A percentile compares a stretch with the other conserved stretches of the same genome.
Conservation (phyloP, 768 basidiomycete genomes). For the Tricholoma terreum region DNA sequence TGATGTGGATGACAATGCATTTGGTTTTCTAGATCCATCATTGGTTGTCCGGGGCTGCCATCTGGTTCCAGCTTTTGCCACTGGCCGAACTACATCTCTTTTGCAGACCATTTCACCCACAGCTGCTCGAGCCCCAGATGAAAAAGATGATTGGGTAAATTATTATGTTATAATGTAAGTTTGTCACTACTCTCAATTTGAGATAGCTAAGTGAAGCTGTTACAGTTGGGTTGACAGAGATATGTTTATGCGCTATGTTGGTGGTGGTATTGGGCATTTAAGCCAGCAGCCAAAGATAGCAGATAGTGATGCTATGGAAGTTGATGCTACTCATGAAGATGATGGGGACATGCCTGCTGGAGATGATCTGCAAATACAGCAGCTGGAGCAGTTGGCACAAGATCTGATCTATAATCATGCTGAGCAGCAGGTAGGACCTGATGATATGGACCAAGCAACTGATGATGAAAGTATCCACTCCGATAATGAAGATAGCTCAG, state of each 20-base stretch:
- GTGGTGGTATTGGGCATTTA: too few species aligned
- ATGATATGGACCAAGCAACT: neutral
- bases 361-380: neutral
- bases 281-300: neutral
- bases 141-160: constrained; percentile 3
- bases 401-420: neutral
- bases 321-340: neutral
- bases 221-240: too few species aligned
- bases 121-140: constrained; percentile 18
- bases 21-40: constrained; percentile 23
- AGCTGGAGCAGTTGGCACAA: too few species aligned
- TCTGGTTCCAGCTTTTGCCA: constrained; percentile 27
- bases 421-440: neutral
- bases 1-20: constrained; percentile 19
- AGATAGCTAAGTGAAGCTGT: neutral
- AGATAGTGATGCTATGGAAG: neutral
- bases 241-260: too few species aligned
- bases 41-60: constrained; percentile 25
- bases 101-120: neutral
- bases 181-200: neutral
- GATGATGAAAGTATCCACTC: too few species aligned
- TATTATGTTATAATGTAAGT: too few species aligned
- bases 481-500: neutral
- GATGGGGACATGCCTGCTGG: neutral
- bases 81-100: constrained; percentile 16